Percentiles rank a stretch among this genome's conserved stretches.
phyloP scores from a whole-genome alignment of 495 filamentous ascomycete genomes.

The Penicillium paradoxum region DNA sequence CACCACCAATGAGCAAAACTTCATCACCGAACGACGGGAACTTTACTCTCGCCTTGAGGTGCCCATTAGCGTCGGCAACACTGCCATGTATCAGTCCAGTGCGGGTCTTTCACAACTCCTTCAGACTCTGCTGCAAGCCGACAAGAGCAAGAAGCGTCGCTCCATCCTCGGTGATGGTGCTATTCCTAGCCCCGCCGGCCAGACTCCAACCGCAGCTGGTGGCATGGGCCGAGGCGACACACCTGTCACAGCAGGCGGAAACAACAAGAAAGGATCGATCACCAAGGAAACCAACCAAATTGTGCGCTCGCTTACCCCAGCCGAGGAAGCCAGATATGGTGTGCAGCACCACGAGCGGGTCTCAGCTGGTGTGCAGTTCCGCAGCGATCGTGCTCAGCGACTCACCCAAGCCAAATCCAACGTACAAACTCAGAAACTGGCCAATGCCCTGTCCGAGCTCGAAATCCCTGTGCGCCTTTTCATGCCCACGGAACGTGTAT shows the following conservation, averaged over 20 bases:
- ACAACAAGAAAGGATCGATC: slow-evolving; percentile 52
- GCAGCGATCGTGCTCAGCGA: slow-evolving; percentile 77
- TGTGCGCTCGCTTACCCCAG: slow-evolving; percentile 63
- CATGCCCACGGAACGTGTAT: slow-evolving; percentile 81
- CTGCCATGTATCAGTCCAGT: slow-evolving; percentile 68
- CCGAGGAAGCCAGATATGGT: slow-evolving; percentile 74
- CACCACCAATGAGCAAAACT: slow-evolving; percentile 68
- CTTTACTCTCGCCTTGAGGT: slow-evolving; percentile 84
- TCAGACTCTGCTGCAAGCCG: slow-evolving; percentile 68
- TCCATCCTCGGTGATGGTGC: slow-evolving; percentile 55
- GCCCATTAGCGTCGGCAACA: slow-evolving; percentile 62
- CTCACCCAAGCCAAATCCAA: slow-evolving; percentile 77
- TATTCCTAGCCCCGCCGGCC: slow-evolving; percentile 43
- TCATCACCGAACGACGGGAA: slow-evolving; percentile 82
- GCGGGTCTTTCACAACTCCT: slow-evolving; percentile 73
- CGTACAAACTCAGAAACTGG: slow-evolving; percentile 76
- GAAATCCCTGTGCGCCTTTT: slow-evolving; percentile 70
- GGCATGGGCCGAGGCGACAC: slow-evolving; percentile 36
- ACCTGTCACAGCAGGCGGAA: slow-evolving; percentile 28
- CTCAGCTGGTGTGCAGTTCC: slow-evolving; percentile 67
- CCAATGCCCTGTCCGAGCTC: slow-evolving; percentile 68
- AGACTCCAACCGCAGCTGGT: slow-evolving; percentile 43
- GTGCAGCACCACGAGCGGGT: slow-evolving; percentile 84
- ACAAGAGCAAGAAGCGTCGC: slow-evolving; percentile 82
- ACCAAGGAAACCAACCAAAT: slow-evolving; percentile 43